Base-by-base conservation (phyloP, 495 filamentous ascomycete species). In the Aspergillus cavernicola region DNA sequence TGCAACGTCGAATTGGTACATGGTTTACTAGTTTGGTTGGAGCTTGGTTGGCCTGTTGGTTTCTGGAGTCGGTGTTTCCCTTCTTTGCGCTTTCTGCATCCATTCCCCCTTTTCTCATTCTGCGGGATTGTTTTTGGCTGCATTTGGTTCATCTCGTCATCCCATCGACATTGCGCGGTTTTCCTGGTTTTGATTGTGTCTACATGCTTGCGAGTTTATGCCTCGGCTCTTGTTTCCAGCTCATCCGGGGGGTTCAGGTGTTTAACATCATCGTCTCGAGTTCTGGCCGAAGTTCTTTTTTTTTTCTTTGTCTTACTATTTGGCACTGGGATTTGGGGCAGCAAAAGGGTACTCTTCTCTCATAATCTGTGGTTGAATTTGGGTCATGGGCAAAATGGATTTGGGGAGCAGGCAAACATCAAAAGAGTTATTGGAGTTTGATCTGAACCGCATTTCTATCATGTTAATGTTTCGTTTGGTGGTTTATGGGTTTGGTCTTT, bases 1-100 rank as follows among this genome's bases (percentile, higher is more conserved):
- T 61, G 61, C 46, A 52, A 52, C 58, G 52, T 60, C 60, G 55
- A 60, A 60, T 58, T 62, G 58, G 55, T 65, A 57, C 60, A 62
- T 55, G 59, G 57, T 61, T 66, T 61, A 57, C 57, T 63, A 56
- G 57, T 59, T 51, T 50, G 53, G 46, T 47, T 33, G 58, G 57
- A 54, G 52, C 45, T 59, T 52, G 58, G 59, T 58, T 58, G 60
- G 64, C 58, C 57, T 64, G 59, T 66, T 62, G 60, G 63, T 58
- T 64, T 58, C 50, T 57, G 58, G 63, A 63, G 58, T 64, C 59
- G 56, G 57, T 61, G 56, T 62, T 64, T 50, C 54, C 60, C 48
- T 52, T 59, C 61, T 57, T 39, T 61, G 38, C 53, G 55, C 60
- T 44, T 59, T 45, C 57, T 62, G 29, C 42, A 46, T 52, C 56